phyloP scores from a whole-genome alignment of 768 basidiomycete species.

The Pleurotus pulmonarius region DNA sequence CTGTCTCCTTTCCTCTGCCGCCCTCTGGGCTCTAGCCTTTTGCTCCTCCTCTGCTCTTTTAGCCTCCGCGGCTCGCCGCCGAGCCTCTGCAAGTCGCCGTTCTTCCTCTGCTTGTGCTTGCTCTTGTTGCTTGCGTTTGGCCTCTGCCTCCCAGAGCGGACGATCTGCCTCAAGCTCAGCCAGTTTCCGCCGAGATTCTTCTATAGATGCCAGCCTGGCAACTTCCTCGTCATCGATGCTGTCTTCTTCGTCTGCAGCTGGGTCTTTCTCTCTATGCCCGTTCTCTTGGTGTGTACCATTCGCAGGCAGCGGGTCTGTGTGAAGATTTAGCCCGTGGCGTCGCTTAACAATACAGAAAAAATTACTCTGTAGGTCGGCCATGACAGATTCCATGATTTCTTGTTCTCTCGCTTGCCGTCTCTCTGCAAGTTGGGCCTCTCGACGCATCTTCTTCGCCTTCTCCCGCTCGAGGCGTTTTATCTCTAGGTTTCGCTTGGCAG shows the following conservation, averaged over 20 bases:
- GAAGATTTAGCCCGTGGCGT: neutral
- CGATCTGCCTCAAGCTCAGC: conserved; percentile 63
- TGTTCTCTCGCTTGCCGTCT: conserved; percentile 33
- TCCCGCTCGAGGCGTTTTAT: conserved; percentile 35
- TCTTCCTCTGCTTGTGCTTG: conserved; percentile 28
- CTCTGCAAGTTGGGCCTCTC: conserved; percentile 32
- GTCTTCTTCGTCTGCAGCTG: conserved; percentile 16
- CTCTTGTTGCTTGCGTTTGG: conserved; percentile 41
- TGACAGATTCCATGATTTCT: conserved; percentile 38
- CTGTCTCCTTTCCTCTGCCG: conserved; percentile 21
- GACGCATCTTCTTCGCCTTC: conserved; percentile 35
- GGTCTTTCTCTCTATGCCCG: conserved; percentile 12
- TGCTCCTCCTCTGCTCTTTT: conserved; percentile 22
- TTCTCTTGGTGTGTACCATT: conserved; percentile 6
- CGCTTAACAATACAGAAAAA: neutral
- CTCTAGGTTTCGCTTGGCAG: conserved; percentile 33
- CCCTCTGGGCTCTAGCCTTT: conserved; percentile 17
- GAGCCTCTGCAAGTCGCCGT: conserved; percentile 30
- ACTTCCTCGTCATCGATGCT: conserved; percentile 31
- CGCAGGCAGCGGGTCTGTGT: neutral
- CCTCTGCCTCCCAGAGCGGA: conserved; percentile 58
- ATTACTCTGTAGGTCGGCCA: conserved; percentile 19
- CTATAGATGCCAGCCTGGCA: conserved; percentile 40
- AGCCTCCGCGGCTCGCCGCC: conserved; percentile 23
- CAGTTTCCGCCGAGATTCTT: conserved; percentile 63